Evolutionary conservation across 1,139 yeast species (phyloP), one percentile per base, ranked within the genome.

Genomic region (Casaregolazyma lundiana): DNA sequence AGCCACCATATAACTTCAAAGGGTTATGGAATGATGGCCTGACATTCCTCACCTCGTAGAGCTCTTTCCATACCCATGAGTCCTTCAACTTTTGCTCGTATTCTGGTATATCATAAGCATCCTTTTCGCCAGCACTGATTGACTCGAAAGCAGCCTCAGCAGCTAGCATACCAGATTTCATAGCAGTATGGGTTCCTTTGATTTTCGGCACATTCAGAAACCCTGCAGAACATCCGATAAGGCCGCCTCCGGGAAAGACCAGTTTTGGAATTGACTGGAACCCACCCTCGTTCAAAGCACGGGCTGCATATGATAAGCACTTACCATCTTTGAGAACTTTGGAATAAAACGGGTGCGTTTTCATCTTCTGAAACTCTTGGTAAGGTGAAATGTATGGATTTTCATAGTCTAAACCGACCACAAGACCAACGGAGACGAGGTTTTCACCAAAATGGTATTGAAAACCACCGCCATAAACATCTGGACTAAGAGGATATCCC

Each of bases 181-280:
- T 85, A 2, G 98, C 97, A 0, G 97, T 90, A 64, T 92, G 98
- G 0, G 97, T 84, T n/a, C 98, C 98, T 69, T 92, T 92, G 60
- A 92, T 85, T 65, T 92, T 92, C 39, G 98, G 97, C 39, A 92
- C 97, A 64, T 92, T 92, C 76, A 92, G 78, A 65, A 92, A 90
- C 0, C 98, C 98, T 6, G 98, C 98, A 45, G 94, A 72, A 52
- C 96, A 94, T 26, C 98, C 98, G 36, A 92, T 92, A 21, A 92
- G 70, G 5, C 89, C 81, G 46, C 98, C 98, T 46, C 98, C 98
- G 5, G 97, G 97, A 76, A 92, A 92, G 53, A 81, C 72, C 51
- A 92, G 74, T 62, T 83, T 78, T 11, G 98, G 98, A 45, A 92
- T 84, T 30, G 95, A 81, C 69, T 92, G 98, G 56, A 75, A 75